Base-by-base conservation (phyloP, 2,329 filamentous ascomycete genomes). In the Ceratocystis ficicola region DNA sequence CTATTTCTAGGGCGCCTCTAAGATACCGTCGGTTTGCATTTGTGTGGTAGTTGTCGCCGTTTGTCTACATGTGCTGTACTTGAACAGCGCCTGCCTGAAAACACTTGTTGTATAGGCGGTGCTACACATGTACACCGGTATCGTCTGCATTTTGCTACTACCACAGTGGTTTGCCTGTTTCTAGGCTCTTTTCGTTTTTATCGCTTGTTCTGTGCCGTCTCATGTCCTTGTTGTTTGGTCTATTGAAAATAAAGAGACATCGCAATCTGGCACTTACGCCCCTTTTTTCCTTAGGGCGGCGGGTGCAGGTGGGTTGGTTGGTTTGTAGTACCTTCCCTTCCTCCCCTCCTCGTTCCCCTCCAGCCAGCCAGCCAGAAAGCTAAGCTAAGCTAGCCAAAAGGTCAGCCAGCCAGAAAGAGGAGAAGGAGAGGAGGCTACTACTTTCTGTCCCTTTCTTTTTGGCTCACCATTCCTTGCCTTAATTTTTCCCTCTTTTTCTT, bases 401-500 rank as follows among this genome's bases (percentile, higher is more conserved):
- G n/a, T 20, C 46, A 50, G 46, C 32, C 32, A 36, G 32, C 32
- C 32, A 20, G 46, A 20, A 20, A 20, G 44, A 44, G 59, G n/a
- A 44, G 36, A 41, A 20, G 52, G 22, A 30, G 25, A 12, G 52
- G 52, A 28, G 25, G 25, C 25, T 57, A 30, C 52, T 57, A 30
- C 52, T 57, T 57, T 57, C 61, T 36, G 44, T 65, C 55, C 63
- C 41, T 57, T 55, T 50, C 50, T 30, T n/a, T 22, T 22, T 61
- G 50, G 30, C 55, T 65, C 44, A 57, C 50, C 57, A 59, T 61
- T 59, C 36, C 36, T 63, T 32, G 32, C 48, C 30, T 62, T 46
- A 6, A 52, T 65, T 57, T 59, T 64, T 48, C 60, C 22, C 44
- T 62, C 44, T 52, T 64, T 32, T 64, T 46, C 55, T 60, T 65